phyloP scores from a whole-genome alignment of 805 yeast genomes.

The Huiozyma naganishii region DNA sequence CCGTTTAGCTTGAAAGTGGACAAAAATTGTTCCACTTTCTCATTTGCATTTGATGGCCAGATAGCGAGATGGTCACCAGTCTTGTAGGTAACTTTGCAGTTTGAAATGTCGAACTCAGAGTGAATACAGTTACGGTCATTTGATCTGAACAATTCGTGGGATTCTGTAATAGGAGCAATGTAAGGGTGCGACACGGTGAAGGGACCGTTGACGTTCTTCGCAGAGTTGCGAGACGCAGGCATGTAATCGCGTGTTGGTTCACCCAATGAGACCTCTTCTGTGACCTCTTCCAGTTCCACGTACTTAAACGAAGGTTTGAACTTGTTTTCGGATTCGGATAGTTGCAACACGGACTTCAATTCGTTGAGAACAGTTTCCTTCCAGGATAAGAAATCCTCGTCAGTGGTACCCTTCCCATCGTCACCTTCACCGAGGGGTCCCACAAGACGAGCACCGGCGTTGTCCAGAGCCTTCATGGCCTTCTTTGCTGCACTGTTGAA shows the following conservation, averaged over 20 bases:
- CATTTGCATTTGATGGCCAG: slow-evolving; percentile 85
- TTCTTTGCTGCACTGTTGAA: slow-evolving; percentile 75
- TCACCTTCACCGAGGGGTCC: slow-evolving; percentile 88
- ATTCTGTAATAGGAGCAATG: slow-evolving; percentile 49
- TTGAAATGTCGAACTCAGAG: slow-evolving; percentile 74
- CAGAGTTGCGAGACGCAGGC: slow-evolving; percentile 29
- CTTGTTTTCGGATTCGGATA: slow-evolving; percentile 56
- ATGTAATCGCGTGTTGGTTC: slow-evolving; percentile 63
- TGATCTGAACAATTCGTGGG: slow-evolving; percentile 64
- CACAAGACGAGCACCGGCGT: slow-evolving; percentile 62
- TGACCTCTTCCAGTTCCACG: slow-evolving; percentile 30
- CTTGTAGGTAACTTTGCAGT: slow-evolving; percentile 65
- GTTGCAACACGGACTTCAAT: slow-evolving; percentile 49
- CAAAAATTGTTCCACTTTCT: slow-evolving; percentile 58
- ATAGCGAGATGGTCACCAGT: slow-evolving; percentile 96
- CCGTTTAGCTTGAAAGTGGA: slow-evolving; percentile 48
- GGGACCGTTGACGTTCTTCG: slow-evolving; percentile 31
- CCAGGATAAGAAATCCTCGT: slow-evolving; percentile 92
- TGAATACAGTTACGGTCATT: slow-evolving; percentile 74
- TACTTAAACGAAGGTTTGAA: slow-evolving; percentile 61
- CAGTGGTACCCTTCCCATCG: slow-evolving; percentile 89
- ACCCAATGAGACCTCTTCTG: slow-evolving; percentile 53
- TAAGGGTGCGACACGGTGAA: slow-evolving; percentile 76
- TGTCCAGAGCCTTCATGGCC: slow-evolving; percentile 36
- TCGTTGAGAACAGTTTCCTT: slow-evolving; percentile 65